Base-by-base conservation (phyloP, 2,329 filamentous ascomycete genomes). In the Erysiphe neolycopersici region DNA sequence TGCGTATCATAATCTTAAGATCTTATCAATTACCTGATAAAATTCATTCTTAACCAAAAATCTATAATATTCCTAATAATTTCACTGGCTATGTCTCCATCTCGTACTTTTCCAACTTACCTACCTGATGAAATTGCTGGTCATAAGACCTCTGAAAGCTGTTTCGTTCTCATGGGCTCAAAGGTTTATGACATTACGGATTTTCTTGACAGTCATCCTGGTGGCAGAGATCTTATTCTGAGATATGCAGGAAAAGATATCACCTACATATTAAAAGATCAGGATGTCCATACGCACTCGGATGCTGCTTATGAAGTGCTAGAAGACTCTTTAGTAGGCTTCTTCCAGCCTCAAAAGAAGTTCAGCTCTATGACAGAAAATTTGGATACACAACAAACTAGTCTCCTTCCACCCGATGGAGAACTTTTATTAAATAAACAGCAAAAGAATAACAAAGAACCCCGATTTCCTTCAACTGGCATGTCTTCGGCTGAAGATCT, bases 241-340 rank as follows among this genome's bases (percentile, higher is more conserved):
- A 80, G 93, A 43, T 92, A 89, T 59, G 89, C 71, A 30, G 87
- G 87, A 51, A 81, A 83, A 59, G 89, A 98, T 60, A 68, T 94
- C 46, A 69, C 71, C 49, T 68, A 74, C 3, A 91, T 94, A 46
- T 66, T 98, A 61, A 74, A 79, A 56, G 85, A 98, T 56, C 68
- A 76, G 47, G 63, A 71, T 38, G 94, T 85, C 31, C 89, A 98
- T 57, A 63, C 66, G 38, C 89, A 98, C 59, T 83, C 79, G 41
- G 85, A 95, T 48, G 69, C 84, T 1, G 89, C 89, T n/a, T 98
- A 94, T 61, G 87, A 95, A 54, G 79, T 95, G 13, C 67, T 98
- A 22, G 81, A 92, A 39, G 89, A 95, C 36, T 78, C 73, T 39
- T 68, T 87, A 14, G 67, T 95, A 47, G 89, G 83, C 14, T 92